phyloP scores from a whole-genome alignment of 805 yeast genomes.

The Starmera amethionina region DNA sequence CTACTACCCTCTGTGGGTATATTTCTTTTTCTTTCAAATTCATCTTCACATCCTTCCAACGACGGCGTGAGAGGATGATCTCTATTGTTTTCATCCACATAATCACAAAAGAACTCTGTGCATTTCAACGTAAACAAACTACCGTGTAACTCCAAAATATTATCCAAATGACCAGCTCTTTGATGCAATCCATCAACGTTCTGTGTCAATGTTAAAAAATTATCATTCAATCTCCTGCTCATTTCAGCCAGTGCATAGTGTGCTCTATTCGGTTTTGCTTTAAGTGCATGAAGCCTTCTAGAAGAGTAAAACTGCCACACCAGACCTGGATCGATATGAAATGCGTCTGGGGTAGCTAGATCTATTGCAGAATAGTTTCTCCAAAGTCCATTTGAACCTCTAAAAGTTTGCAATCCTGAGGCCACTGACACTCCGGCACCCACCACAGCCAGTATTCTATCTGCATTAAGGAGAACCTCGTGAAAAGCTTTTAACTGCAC shows the following conservation, averaged over 20 bases:
- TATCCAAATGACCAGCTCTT: constrained; percentile 50
- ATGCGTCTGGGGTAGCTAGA: constrained; percentile 88
- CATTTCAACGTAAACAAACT: constrained; percentile 64
- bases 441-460: constrained; percentile 50
- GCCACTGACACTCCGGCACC: constrained; percentile 81
- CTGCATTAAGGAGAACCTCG: constrained; percentile 32
- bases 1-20: constrained; percentile 4
- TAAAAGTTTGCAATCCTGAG: constrained; percentile 67
- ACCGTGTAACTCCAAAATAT: constrained; percentile 72
- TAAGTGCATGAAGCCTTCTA: constrained; percentile 53
- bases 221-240: constrained; percentile 28
- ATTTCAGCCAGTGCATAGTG: constrained; percentile 62
- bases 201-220: constrained; percentile 65
- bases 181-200: constrained; percentile 71
- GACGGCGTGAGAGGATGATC: constrained; percentile 52
- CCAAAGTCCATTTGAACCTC: constrained; percentile 74
- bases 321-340: constrained; percentile 68
- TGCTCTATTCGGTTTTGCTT: constrained; percentile 64
- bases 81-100: constrained; percentile 39
- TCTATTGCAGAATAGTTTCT: constrained; percentile 68
- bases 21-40: constrained; percentile 16
- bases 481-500: constrained; percentile 32
- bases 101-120: constrained; percentile 67
- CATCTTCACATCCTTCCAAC: constrained; percentile 31
- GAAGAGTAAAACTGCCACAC: constrained; percentile 87